phyloP scores from a whole-genome alignment of 2,329 filamentous ascomycete genomes.

The Verticillium alfalfae region DNA sequence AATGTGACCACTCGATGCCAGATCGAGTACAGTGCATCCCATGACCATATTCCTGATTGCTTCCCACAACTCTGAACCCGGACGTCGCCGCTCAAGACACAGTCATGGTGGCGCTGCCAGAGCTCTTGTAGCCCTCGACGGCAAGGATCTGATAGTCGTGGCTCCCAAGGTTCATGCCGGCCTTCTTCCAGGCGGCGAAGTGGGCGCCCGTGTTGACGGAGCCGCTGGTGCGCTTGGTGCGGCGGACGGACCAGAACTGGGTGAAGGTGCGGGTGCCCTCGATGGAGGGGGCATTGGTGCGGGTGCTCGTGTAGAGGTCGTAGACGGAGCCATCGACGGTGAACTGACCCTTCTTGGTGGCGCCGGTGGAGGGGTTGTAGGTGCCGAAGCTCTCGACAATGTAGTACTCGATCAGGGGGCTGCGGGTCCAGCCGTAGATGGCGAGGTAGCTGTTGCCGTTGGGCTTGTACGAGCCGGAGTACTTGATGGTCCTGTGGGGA shows the following conservation, averaged over 20 bases:
- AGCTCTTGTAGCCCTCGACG: slow-evolving; percentile 38
- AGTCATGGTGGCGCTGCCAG: slow-evolving; percentile 18
- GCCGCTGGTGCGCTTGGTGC: slow-evolving; percentile 35
- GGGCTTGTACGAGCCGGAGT: slow-evolving; percentile 27
- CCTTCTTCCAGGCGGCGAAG: slow-evolving; percentile 44
- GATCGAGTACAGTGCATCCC: background rate
- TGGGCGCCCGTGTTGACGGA: slow-evolving; percentile 44
- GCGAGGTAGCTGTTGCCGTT: slow-evolving; percentile 40
- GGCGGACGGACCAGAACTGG: slow-evolving; percentile 48
- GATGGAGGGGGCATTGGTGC: slow-evolving; percentile 37
- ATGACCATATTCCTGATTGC: no score
- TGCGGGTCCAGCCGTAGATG: slow-evolving; percentile 32
- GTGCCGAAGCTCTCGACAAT: slow-evolving; percentile 38
- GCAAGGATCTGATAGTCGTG: slow-evolving; percentile 48
- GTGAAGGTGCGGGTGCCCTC: slow-evolving; percentile 41
- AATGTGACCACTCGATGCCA: background rate
- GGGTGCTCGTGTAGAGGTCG: slow-evolving; percentile 26
- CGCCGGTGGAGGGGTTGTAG: slow-evolving; percentile 32
- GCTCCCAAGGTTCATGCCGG: slow-evolving; percentile 39
- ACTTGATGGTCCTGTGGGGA: slow-evolving; percentile 22
- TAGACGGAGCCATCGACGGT: slow-evolving; percentile 27
- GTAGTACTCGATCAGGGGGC: slow-evolving; percentile 31
- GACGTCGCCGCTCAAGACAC: background rate
- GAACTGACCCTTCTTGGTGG: slow-evolving; percentile 22
- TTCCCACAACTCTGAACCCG: no score